These are phyloP conservation scores for Thecamonas trahens DNA, from an alignment of 78 protist species.

Conservation along the genomic window DNA sequence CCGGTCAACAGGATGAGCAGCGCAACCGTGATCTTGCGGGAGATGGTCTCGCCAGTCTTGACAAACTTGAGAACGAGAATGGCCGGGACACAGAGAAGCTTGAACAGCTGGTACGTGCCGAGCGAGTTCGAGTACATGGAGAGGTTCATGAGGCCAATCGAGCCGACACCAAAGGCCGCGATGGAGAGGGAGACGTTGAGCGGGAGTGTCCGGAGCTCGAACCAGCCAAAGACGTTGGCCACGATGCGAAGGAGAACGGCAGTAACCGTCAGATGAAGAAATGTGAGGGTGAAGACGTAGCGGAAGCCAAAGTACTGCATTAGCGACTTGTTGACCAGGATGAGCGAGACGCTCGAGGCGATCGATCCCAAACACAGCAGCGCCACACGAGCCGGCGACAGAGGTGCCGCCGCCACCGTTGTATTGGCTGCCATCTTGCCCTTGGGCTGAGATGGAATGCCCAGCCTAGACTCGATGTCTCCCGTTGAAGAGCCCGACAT, in stretches of 20 bases:
- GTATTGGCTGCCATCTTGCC: no score
- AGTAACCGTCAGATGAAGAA: neutral
- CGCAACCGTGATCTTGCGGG: neutral
- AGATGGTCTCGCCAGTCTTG: neutral
- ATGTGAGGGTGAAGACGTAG: neutral
- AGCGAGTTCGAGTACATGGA: neutral
- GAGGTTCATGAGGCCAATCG: neutral
- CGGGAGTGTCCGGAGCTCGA: neutral
- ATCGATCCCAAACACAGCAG: no score
- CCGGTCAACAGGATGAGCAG: neutral
- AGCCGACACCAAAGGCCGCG: neutral
- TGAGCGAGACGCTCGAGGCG: neutral
- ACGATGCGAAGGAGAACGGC: neutral
- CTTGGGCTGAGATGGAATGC: no score
- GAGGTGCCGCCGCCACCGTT: no score
- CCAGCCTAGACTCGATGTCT: no score
- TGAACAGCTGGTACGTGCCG: neutral
- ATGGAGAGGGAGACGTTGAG: neutral
- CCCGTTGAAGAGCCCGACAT: no score
- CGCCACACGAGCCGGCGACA: no score
- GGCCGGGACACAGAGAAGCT: neutral
- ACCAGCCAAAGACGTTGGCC: neutral
- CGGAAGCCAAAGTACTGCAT: neutral
- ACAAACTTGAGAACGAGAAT: neutral
- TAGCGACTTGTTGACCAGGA: neutral